These are phyloP conservation scores for Podosphaera aphanis DNA, from an alignment of 2,329 filamentous ascomycete genomes.

Conservation along the genomic window DNA sequence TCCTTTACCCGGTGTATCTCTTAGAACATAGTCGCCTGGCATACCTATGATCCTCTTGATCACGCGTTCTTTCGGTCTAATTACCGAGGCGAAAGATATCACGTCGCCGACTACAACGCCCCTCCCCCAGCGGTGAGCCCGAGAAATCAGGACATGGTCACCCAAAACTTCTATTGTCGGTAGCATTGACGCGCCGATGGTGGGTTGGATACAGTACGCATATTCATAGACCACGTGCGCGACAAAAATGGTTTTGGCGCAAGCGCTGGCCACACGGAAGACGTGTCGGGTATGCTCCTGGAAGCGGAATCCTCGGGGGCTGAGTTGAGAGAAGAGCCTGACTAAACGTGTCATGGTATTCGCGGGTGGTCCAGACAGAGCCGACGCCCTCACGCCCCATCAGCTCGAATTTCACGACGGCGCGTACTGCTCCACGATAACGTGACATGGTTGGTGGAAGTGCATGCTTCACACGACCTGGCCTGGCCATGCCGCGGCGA, in stretches of 20 bases:
- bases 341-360: constrained; percentile 3
- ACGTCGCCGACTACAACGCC: constrained; percentile 58
- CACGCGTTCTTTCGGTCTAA: constrained; percentile 31
- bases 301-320: constrained; percentile 1
- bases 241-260: constrained; percentile 24
- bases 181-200: constrained; percentile 65
- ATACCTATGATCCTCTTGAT: constrained; percentile 39
- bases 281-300: constrained; percentile 11
- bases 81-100: constrained; percentile 55
- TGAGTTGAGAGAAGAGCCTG: neutral
- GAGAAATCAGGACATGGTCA: constrained; percentile 46
- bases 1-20: constrained; percentile 30
- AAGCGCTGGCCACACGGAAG: constrained; percentile 22
- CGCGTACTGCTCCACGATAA: too few species aligned
- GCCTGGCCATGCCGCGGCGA: too few species aligned
- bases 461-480: too few species aligned
- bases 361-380: neutral
- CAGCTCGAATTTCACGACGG: too few species aligned
- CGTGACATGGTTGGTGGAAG: too few species aligned
- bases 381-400: too few species aligned
- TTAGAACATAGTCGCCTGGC: constrained; percentile 42
- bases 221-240: constrained; percentile 34
- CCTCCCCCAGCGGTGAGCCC: constrained; percentile 44
- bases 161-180: constrained; percentile 51
- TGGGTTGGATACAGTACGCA: constrained; percentile 32